Percentiles rank a stretch among this genome's conserved stretches.
Evolutionary conservation across 768 basidiomycete genomes (phyloP).

Genomic region (Boletus rubescentipes): DNA sequence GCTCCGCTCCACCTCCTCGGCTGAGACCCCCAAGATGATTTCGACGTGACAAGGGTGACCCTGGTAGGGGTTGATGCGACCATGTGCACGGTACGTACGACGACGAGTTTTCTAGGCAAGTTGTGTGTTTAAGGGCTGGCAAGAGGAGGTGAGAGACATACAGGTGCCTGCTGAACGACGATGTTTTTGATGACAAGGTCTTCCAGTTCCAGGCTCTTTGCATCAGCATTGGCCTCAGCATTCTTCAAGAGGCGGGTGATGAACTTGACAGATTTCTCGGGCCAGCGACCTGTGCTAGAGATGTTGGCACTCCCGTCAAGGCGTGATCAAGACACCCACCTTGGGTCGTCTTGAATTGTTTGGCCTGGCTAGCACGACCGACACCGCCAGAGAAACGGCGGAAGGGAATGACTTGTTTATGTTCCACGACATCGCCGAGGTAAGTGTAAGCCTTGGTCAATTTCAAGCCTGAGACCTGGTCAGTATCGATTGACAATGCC

Average conservation of each 20-base stretch:
- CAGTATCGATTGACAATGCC: background rate
- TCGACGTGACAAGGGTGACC: conserved; percentile 97
- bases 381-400: conserved; percentile 94
- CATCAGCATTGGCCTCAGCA: conserved; percentile 98
- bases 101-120: conserved; percentile 89
- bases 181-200: conserved; percentile 95
- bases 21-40: conserved; percentile 80
- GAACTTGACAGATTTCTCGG: conserved; percentile 97
- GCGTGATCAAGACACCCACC: conserved; percentile 51
- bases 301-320: background rate
- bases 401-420: conserved; percentile 97
- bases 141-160: conserved; percentile 41
- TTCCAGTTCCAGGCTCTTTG: conserved; percentile 92
- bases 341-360: conserved; percentile 95
- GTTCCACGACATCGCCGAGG: conserved; percentile 90
- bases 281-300: conserved; percentile 85
- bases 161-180: conserved; percentile 97
- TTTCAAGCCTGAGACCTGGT: conserved; percentile 67
- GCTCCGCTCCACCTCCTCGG: conserved; percentile 86
- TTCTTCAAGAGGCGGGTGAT: conserved; percentile 95
- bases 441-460: conserved; percentile 94
- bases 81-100: conserved; percentile 97
- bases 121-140: conserved; percentile 1
- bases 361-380: conserved; percentile 91
- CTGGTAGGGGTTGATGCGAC: conserved; percentile 99